phyloP scores from a whole-genome alignment of 306 rosid species.

The Astragalus glycyphyllos region DNA sequence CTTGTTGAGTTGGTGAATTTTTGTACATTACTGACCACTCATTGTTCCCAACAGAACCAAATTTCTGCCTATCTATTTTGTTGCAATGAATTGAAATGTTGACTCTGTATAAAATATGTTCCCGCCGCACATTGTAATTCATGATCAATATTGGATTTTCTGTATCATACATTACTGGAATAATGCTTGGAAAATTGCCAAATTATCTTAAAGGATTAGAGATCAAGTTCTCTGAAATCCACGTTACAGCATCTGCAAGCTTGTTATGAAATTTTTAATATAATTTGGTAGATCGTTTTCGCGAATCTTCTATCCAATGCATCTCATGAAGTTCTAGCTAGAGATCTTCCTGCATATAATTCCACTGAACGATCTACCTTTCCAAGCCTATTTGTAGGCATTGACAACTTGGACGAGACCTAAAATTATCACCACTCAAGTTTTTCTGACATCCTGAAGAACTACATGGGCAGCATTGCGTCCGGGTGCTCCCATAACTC shows the following conservation, averaged over 20 bases:
- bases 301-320: constrained; percentile 5
- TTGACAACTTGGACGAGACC: background rate
- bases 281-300: background rate
- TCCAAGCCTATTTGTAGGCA: constrained; percentile 20
- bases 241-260: background rate
- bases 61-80: constrained; percentile 19
- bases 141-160: constrained; percentile 8
- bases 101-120: background rate
- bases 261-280: background rate
- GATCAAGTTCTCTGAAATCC: constrained; percentile 28
- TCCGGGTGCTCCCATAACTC: constrained; percentile 97
- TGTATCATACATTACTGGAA: constrained; percentile 1
- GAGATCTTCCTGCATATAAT: background rate
- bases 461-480: constrained; percentile 83
- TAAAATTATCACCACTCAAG: background rate
- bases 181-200: background rate
- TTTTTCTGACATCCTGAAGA: constrained; percentile 61
- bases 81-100: constrained; percentile 24
- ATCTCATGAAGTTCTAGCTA: background rate
- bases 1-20: constrained; percentile 24
- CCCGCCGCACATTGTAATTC: background rate
- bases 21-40: background rate
- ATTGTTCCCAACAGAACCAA: constrained; percentile 29
- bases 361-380: constrained; percentile 6
- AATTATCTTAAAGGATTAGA: constrained; percentile 1